phyloP scores from a whole-genome alignment of 805 yeast species.

The Ogataea thermomethanolica region DNA sequence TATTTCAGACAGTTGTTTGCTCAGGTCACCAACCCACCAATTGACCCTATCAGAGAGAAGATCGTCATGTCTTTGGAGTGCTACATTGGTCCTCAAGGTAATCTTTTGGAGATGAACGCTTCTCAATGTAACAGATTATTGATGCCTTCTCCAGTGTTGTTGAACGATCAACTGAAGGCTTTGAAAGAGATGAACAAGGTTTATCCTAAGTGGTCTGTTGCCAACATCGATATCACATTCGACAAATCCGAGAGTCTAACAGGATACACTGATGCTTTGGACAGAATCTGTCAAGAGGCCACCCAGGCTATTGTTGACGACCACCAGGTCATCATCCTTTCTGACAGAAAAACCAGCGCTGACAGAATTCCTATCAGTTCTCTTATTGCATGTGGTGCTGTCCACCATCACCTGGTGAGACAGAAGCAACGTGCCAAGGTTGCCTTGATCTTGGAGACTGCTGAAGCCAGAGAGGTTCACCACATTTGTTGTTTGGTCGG shows the following conservation, averaged over 20 bases:
- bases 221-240: constrained; percentile 85
- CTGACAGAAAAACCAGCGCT: constrained; percentile 62
- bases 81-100: constrained; percentile 98
- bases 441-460: constrained; percentile 87
- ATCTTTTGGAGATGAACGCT: constrained; percentile 87
- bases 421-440: constrained; percentile 95
- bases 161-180: constrained; percentile 71
- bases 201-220: constrained; percentile 83
- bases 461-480: constrained; percentile 96
- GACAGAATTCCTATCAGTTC: constrained; percentile 80
- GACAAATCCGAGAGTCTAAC: constrained; percentile 75
- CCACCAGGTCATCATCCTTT: constrained; percentile 69
- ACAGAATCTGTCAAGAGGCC: constrained; percentile 83
- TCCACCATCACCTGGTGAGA: constrained; percentile 93
- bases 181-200: constrained; percentile 66
- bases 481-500: constrained; percentile 93
- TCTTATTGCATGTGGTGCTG: constrained; percentile 91
- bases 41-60: constrained; percentile 95
- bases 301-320: constrained; percentile 76
- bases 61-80: constrained; percentile 97
- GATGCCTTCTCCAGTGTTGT: constrained; percentile 77
- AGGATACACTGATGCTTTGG: constrained; percentile 83
- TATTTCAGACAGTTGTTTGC: constrained; percentile 96
- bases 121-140: constrained; percentile 86
- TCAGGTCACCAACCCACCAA: constrained; percentile 98